These are phyloP conservation scores for Aspergillus carlsbadensis DNA, from an alignment of 495 filamentous ascomycete species.

Conservation along the genomic window DNA sequence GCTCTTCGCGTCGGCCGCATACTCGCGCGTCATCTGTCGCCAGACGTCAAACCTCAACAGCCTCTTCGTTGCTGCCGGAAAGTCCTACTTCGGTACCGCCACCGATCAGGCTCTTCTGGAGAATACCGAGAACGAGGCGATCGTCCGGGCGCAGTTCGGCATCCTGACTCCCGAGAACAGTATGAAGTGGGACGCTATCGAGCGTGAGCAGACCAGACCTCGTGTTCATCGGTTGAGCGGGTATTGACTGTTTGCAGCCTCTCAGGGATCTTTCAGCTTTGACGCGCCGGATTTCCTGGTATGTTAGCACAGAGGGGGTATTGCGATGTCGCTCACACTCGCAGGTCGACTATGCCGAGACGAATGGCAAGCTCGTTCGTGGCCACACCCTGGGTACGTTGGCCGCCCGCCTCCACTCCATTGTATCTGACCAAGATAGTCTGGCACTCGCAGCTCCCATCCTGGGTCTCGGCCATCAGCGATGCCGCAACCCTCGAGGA, in stretches of 20 bases:
- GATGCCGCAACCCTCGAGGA: constrained; percentile 42
- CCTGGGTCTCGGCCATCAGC: constrained; percentile 45
- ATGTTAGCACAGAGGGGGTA: not conserved
- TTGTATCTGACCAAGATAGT: constrained; percentile 19
- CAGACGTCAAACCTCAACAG: constrained; percentile 12
- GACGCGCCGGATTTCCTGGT: constrained; percentile 41
- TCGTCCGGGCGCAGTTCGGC: constrained; percentile 49
- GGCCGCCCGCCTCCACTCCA: not conserved
- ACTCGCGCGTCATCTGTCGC: not conserved
- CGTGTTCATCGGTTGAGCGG: not conserved
- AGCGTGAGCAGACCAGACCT: constrained; percentile 24
- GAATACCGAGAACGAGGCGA: constrained; percentile 25
- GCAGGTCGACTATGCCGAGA: constrained; percentile 45
- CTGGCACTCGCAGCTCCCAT: constrained; percentile 55
- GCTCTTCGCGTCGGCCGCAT: constrained; percentile 11
- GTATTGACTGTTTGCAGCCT: constrained; percentile 22
- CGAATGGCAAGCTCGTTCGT: constrained; percentile 48
- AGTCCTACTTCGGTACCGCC: constrained; percentile 26
- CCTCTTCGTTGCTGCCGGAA: constrained; percentile 17
- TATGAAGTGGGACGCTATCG: constrained; percentile 54
- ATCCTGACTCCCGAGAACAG: constrained; percentile 55
- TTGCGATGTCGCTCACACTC: not conserved
- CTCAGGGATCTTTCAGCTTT: constrained; percentile 43
- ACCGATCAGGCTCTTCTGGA: constrained; percentile 23
- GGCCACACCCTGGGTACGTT: constrained; percentile 47